Base-by-base conservation (phyloP, 169 alveolate species). In the Plasmodium relictum region DNA sequence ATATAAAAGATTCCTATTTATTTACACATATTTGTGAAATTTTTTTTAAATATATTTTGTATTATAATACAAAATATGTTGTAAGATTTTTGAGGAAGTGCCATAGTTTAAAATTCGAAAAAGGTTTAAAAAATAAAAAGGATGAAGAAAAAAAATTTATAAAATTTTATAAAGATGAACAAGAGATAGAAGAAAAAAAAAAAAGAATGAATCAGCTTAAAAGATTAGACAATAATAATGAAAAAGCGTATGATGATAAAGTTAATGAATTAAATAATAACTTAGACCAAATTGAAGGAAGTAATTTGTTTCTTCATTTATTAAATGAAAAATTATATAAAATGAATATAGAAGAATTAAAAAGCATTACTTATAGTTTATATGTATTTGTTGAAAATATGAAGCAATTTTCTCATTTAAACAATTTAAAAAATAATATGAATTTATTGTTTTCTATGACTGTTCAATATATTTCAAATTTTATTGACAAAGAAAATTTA, bases 301-400 rank as follows among this genome's bases (percentile, higher is more conserved):
- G 66, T 12, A 83, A 83, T 54, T 59, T 83, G n/a, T 12, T 83
- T n/a, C 18, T 83, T 7, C 10, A 61, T 2, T 12, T 68, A 3
- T 20, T 83, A 16, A 83, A 83, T 61, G 70, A 59, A 12, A 50
- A 18, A 37, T 44, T 83, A 0, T 83, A 68, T 54, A 58, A 56
- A 54, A 66, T 83, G 83, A 56, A 41, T 6, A 70, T 71, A 1
- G 20, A 20, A 1, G 65, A 83, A 18, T 24, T 83, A 14, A n/a
- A 44, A 12, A 41, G 65, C 14, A 20, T 83, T 20, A 83, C 91
- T 7, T 68, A 83, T 45, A 73, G 85, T 2, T 14, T 83, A 16
- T 83, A 83, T 61, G 76, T 48, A 31, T 83, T 83, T 54, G 37
- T 83, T n/a, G 91, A 83, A 54, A 83, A 83, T n/a, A 83, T 83